phyloP scores from a whole-genome alignment of 106 monocot genomes.

The Alisma plantagoaquatica region DNA sequence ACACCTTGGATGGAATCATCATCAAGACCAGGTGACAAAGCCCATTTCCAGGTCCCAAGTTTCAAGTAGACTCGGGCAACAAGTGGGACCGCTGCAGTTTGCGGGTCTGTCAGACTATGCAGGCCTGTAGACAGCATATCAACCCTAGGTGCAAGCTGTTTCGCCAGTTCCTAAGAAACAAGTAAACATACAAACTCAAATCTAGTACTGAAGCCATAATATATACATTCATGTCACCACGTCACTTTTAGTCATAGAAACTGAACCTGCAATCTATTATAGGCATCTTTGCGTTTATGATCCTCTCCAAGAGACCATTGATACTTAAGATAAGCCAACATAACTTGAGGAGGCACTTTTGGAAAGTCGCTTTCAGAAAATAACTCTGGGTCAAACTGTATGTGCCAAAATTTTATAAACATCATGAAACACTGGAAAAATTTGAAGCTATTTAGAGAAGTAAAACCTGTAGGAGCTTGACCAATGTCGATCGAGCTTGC shows the following conservation, averaged over 20 bases:
- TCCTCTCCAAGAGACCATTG: constrained; percentile 97
- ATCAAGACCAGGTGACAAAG: constrained; percentile 83
- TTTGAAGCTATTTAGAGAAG: background rate
- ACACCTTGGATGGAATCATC: constrained; percentile 84
- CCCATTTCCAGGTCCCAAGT: constrained; percentile 90
- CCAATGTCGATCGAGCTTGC: constrained; percentile 89
- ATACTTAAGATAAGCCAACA: constrained; percentile 83
- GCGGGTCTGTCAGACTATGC: constrained; percentile 15
- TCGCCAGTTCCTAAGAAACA: constrained; percentile 57
- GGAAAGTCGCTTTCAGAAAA: constrained; percentile 36
- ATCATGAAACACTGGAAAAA: background rate
- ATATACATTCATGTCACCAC: background rate
- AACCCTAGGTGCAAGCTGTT: constrained; percentile 43
- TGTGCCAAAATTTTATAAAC: background rate
- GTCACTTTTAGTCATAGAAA: background rate
- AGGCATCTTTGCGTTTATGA: constrained; percentile 69
- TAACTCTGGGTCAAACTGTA: constrained; percentile 85
- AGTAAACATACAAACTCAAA: background rate
- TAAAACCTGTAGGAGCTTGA: constrained; percentile 80
- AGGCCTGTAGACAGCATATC: constrained; percentile 22
- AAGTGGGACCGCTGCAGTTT: constrained; percentile 49
- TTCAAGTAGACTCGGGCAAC: constrained; percentile 86
- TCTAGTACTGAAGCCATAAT: constrained; percentile 2
- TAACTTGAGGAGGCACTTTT: constrained; percentile 75
- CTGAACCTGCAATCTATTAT: constrained; percentile 76